Conservation (phyloP, 352 stramenopile species). For the Globisporangium nodosum region DNA sequence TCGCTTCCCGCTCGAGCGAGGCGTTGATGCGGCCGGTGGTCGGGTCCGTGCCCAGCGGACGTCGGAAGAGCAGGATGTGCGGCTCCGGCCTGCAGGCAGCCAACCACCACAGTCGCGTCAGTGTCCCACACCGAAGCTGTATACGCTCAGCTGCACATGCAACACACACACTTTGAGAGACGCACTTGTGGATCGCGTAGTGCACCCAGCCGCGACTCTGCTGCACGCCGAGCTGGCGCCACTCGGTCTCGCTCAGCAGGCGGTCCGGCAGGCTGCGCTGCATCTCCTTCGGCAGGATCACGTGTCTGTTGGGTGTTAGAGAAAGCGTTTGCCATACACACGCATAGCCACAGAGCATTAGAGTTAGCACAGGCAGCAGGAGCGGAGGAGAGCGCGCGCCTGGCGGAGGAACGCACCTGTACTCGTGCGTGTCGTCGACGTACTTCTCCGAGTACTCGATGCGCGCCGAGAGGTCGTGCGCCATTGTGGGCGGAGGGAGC, state of each 20-base stretch:
- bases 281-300: constrained; percentile 98
- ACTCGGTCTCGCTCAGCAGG: constrained; percentile 95
- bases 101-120: neutral
- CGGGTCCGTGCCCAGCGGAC: constrained; percentile 95
- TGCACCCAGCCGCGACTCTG: constrained; percentile 98
- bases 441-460: constrained; percentile 97
- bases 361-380: neutral
- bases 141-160: too few species aligned
- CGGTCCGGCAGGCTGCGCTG: constrained; percentile 94
- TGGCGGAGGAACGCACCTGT: constrained; percentile 48
- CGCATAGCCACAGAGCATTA: neutral
- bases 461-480: constrained; percentile 81
- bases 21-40: constrained; percentile 92
- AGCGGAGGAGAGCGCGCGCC: neutral
- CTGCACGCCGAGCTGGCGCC: constrained; percentile 96
- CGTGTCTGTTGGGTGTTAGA: constrained; percentile 54
- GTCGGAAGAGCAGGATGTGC: constrained; percentile 98
- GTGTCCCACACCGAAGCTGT: too few species aligned
- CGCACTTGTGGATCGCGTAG: constrained; percentile 98
- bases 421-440: constrained; percentile 91
- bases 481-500: constrained; percentile 28
- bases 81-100: constrained; percentile 87
- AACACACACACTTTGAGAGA: constrained; percentile 1
- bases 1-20: constrained; percentile 91
- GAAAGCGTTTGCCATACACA: too few species aligned